Conservation (phyloP, 768 basidiomycete genomes). For the Xerocomus spinulosus region DNA sequence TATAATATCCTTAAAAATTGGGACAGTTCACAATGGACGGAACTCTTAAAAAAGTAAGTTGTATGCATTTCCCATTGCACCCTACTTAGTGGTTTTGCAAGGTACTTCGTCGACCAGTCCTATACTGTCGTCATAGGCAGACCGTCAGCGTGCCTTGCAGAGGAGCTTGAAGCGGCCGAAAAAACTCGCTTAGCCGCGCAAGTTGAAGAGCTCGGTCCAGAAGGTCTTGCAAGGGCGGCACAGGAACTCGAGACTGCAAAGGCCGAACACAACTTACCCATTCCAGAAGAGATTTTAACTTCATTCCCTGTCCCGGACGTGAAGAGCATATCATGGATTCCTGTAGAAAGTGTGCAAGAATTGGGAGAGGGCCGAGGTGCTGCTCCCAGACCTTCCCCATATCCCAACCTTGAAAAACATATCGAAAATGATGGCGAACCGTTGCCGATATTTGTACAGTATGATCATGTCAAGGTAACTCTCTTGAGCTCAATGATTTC, state of each 20-base stretch:
- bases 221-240: slow-evolving; percentile 70
- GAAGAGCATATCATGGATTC: slow-evolving; percentile 89
- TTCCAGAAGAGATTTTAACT: slow-evolving; percentile 76
- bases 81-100: slow-evolving; percentile 29
- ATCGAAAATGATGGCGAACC: slow-evolving; percentile 62
- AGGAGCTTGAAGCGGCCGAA: slow-evolving; percentile 76
- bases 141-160: slow-evolving; percentile 81
- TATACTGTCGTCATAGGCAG: slow-evolving; percentile 78
- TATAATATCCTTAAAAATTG: slow-evolving; percentile 66
- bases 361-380: slow-evolving; percentile 44
- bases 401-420: slow-evolving; percentile 51
- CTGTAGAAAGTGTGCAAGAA: slow-evolving; percentile 65
- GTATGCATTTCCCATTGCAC: slow-evolving; percentile 4
- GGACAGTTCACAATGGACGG: slow-evolving; percentile 72
- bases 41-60: slow-evolving; percentile 66
- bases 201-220: slow-evolving; percentile 65
- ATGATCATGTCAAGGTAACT: slow-evolving; percentile 82
- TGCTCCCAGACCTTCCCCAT: slow-evolving; percentile 26
- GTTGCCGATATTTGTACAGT: slow-evolving; percentile 88
- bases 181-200: slow-evolving; percentile 71
- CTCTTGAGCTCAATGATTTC: not conserved
- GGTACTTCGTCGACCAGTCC: slow-evolving; percentile 74
- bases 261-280: slow-evolving; percentile 75
- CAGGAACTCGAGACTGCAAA: slow-evolving; percentile 77
- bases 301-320: slow-evolving; percentile 90